Conservation (phyloP, 1,284 basidiomycete genomes). For the Ganoderma lucidum region DNA sequence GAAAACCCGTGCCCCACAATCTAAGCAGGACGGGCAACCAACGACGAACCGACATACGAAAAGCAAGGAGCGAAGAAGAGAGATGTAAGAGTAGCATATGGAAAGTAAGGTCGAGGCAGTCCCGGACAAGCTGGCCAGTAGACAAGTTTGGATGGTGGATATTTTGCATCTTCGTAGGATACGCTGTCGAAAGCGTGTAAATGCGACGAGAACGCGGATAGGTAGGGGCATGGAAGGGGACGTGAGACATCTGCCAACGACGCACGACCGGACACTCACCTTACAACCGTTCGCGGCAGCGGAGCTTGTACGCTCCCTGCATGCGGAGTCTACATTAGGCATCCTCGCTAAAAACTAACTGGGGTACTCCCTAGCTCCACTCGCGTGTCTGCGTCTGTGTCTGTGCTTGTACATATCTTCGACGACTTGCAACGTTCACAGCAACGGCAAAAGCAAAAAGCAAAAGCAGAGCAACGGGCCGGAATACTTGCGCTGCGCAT, state of each 20-base stretch:
- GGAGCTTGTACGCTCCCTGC: slow-evolving; percentile 18
- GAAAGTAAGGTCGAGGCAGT: neutral
- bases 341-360: slow-evolving; percentile 5
- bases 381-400: neutral
- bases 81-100: neutral
- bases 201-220: neutral
- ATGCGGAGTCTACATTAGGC: slow-evolving; percentile 22
- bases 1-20: neutral
- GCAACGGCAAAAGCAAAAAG: neutral
- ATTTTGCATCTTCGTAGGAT: neutral
- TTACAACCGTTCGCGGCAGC: slow-evolving; percentile 5
- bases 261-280: slow-evolving; percentile 9
- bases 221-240: neutral
- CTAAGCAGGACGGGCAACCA: neutral
- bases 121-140: neutral
- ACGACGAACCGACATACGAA: neutral
- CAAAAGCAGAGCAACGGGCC: neutral
- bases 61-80: neutral
- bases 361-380: slow-evolving; percentile 23
- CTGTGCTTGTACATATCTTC: neutral
- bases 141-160: neutral
- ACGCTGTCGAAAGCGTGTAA: neutral
- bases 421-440: neutral
- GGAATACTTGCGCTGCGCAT: slow-evolving; percentile 2
- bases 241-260: neutral